Base-by-base conservation (phyloP, 495 filamentous ascomycete species). In the Aspergillus kassunensis region DNA sequence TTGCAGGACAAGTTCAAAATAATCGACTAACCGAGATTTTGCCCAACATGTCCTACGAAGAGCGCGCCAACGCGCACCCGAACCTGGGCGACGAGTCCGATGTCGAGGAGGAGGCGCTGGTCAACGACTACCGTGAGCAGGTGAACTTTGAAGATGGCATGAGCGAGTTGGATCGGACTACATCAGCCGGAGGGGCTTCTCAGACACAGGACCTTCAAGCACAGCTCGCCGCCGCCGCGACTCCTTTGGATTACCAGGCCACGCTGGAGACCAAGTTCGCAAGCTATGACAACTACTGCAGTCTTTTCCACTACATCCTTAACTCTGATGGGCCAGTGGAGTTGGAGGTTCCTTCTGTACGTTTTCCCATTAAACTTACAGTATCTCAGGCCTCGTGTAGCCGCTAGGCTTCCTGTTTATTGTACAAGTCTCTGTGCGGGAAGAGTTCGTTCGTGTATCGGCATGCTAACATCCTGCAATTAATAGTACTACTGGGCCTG, bases 201-300 rank as follows among this genome's bases (percentile, higher is more conserved):
- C 65, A 76, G 58, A 55, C 86, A 78, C 78, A 84, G 59, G 93
- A 97, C 66, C 89, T 98, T 60, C 91, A 97, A 70, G 85, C 88
- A 60, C 87, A 91, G 73, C 79, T 98, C 44, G 80, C 81, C 40
- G 87, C 89, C 55, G 95, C 95, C 47, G 93, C 93, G 57, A 91
- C 90, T 67, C 93, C 95, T 42, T 75, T 98, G 60, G 93, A 98
- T 63, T 97, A 91, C 75, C 87, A 90, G 62, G 95, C 95, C 30
- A 88, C 89, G 15, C 78, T 98, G 49, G 92, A 96, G 69, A 88
- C 86, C 65, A 97, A 97, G 72, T 96, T 97, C 75, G 81, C 84
- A 63, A 98, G 93, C 77, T 98, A 98, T 78, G 95, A 98, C 73
- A 89, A 90, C 70, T 98, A 98, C 80, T 97, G 95, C 85, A 93